Evolutionary conservation across 345 rosid species (phyloP).

Genomic region (Excoecaria cochinchinensis): DNA sequence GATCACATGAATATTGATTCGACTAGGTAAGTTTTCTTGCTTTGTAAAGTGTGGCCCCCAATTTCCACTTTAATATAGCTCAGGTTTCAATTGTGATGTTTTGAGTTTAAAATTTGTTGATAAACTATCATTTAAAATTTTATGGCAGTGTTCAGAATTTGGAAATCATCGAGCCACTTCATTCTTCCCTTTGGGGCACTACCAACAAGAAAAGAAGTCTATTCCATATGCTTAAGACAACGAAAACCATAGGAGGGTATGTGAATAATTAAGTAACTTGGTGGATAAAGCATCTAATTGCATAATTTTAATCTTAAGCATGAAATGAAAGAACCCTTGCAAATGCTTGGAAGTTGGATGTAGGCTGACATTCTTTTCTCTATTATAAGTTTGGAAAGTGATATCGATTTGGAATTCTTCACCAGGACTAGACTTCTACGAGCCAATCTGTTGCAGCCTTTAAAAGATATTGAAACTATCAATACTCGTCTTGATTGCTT

Average conservation of each 20-base stretch:
- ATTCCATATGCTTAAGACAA: constrained; percentile 94
- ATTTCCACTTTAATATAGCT: neutral
- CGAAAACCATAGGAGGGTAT: constrained; percentile 94
- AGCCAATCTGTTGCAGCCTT: constrained; percentile 95
- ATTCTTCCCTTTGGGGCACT: constrained; percentile 80
- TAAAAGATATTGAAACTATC: constrained; percentile 90
- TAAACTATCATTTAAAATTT: constrained; percentile 16
- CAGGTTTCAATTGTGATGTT: constrained; percentile 5
- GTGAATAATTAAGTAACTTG: constrained; percentile 16
- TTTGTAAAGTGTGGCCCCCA: constrained; percentile 9
- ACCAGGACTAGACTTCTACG: constrained; percentile 94
- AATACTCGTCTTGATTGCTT: constrained; percentile 89
- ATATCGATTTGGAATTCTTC: constrained; percentile 28
- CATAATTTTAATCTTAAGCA: neutral
- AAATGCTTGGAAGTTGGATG: neutral
- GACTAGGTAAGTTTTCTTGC: constrained; percentile 59
- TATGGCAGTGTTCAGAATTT: constrained; percentile 79
- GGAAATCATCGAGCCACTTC: constrained; percentile 88
- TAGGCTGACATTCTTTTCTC: neutral
- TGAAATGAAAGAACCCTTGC: neutral
- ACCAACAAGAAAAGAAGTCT: constrained; percentile 88
- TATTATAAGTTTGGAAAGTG: constrained; percentile 19
- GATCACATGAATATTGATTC: constrained; percentile 96
- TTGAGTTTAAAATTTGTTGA: neutral
- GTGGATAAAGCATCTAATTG: constrained; percentile 13